Conservation (phyloP, 78 protist species). For the Dictyostelium firmibasis region DNA sequence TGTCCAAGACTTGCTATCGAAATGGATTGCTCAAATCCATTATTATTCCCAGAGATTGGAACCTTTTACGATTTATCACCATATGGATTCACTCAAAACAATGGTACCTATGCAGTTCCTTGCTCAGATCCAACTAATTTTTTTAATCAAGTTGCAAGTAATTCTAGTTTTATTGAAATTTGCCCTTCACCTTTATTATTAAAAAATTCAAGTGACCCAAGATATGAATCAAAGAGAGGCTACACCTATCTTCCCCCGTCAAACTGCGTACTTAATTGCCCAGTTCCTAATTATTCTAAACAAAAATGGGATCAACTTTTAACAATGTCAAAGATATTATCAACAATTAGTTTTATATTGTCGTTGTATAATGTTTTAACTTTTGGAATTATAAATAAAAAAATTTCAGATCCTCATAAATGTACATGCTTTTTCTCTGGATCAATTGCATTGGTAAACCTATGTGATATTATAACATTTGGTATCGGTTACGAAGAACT, state of each 20-base stretch:
- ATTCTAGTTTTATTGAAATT: background rate
- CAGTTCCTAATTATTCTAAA: conserved; percentile 14
- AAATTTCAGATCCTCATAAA: background rate
- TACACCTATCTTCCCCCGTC: background rate
- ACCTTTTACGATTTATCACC: background rate
- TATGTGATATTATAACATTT: conserved; percentile 28
- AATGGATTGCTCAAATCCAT: background rate
- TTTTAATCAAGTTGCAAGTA: background rate
- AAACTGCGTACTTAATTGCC: conserved; percentile 41
- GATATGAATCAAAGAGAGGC: background rate
- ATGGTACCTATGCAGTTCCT: background rate
- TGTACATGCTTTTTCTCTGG: conserved; percentile 27
- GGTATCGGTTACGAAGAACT: conserved; percentile 6
- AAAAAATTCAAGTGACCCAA: background rate
- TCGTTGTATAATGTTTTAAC: conserved; percentile 6
- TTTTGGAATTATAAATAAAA: conserved; percentile 16
- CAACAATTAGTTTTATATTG: conserved; percentile 36
- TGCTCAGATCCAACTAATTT: background rate
- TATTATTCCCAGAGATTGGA: background rate
- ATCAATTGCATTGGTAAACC: background rate
- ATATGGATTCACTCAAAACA: background rate
- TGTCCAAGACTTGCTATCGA: background rate
- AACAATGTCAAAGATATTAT: conserved; percentile 19
- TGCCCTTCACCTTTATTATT: background rate
- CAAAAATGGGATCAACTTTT: conserved; percentile 28